Conservation (phyloP, 768 basidiomycete species). For the Panaeolus papilionaceus region DNA sequence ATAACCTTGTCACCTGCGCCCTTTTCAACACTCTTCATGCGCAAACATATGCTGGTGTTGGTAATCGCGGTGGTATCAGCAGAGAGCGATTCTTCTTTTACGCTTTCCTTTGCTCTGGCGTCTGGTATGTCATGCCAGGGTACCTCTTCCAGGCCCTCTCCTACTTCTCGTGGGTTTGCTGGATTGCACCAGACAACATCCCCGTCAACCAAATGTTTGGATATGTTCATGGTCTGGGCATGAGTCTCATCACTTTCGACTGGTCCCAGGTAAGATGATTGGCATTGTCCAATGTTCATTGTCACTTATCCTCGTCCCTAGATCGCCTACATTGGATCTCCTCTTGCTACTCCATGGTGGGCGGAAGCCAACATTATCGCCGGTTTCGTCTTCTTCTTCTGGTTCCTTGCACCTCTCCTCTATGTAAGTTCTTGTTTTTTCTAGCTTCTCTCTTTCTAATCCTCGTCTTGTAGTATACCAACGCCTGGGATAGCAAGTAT, state of each 20-base stretch:
- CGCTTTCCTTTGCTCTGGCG: conserved; percentile 59
- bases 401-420: conserved; percentile 65
- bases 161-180: conserved; percentile 64
- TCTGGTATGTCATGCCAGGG: conserved; percentile 77
- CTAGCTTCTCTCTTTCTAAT: conserved; percentile 14
- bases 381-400: conserved; percentile 75
- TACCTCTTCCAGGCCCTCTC: conserved; percentile 73
- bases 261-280: conserved; percentile 58
- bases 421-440: conserved; percentile 44
- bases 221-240: conserved; percentile 62
- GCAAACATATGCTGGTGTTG: conserved; percentile 69
- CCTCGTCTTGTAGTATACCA: conserved; percentile 50
- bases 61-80: conserved; percentile 67
- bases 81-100: conserved; percentile 82
- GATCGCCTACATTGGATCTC: conserved; percentile 72
- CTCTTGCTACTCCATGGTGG: conserved; percentile 86
- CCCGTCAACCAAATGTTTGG: conserved; percentile 81
- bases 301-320: conserved; percentile 23
- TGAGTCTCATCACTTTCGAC: conserved; percentile 82
- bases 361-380: conserved; percentile 72
- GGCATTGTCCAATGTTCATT: conserved; percentile 34
- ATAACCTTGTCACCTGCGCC: conserved; percentile 74
- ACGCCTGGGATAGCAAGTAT: conserved; percentile 62
- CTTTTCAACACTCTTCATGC: conserved; percentile 85
- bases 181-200: conserved; percentile 75